phyloP scores from a whole-genome alignment of 1,284 basidiomycete genomes.

The Ceratobasidium sp. region DNA sequence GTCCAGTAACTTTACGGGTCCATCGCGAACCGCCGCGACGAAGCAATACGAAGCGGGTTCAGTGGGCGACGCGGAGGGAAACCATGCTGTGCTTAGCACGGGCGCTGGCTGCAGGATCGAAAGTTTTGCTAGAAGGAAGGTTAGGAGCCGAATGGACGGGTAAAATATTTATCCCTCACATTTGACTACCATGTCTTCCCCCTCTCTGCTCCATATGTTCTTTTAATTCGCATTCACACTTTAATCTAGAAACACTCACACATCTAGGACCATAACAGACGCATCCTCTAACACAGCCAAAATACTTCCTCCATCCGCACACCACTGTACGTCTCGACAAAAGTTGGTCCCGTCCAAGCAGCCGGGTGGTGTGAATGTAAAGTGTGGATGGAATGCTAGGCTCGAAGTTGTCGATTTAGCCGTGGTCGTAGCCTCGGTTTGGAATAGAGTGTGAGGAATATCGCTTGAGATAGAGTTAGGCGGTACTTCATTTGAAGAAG shows the following conservation, averaged over 20 bases:
- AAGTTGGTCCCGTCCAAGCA: conserved; percentile 11
- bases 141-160: not conserved
- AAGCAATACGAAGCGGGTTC: conserved; percentile 82
- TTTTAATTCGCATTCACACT: not conserved
- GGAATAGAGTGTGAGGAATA: no score
- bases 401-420: no score
- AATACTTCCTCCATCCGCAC: conserved; percentile 71
- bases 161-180: not conserved
- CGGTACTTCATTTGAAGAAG: no score
- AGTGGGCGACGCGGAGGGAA: conserved; percentile 73
- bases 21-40: conserved; percentile 81
- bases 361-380: no score
- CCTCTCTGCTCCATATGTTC: conserved; percentile 2
- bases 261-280: conserved; percentile 65
- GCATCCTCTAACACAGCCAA: conserved; percentile 74
- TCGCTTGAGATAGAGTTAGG: no score
- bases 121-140: conserved; percentile 51
- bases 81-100: conserved; percentile 84
- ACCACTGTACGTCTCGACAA: conserved; percentile 58
- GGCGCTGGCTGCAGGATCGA: conserved; percentile 69
- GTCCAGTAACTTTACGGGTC: conserved; percentile 85
- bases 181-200: conserved; percentile 40
- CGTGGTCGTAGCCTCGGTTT: no score
- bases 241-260: conserved; percentile 55
- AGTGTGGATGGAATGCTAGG: no score